phyloP scores from a whole-genome alignment of 768 basidiomycete species.

The Tricholoma sp. region DNA sequence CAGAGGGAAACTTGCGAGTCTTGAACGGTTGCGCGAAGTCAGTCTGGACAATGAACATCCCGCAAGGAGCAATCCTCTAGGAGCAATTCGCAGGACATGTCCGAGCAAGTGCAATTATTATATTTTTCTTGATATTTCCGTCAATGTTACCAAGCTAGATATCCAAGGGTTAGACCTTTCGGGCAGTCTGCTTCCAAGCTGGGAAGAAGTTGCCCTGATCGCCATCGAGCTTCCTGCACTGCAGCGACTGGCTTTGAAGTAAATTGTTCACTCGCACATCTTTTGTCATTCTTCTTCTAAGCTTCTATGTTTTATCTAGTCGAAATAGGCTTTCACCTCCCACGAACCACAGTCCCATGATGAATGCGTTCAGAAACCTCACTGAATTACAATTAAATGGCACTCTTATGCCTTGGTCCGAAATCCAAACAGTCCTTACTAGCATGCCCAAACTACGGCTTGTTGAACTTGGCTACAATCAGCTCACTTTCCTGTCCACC shows the following conservation, averaged over 20 bases:
- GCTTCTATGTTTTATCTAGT: slow-evolving; percentile 33
- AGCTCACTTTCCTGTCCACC: slow-evolving; percentile 32
- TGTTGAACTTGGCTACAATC: slow-evolving; percentile 73
- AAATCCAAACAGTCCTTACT: slow-evolving; percentile 46
- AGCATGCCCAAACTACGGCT: slow-evolving; percentile 50
- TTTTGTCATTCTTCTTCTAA: slow-evolving; percentile 7
- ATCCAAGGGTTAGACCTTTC: slow-evolving; percentile 82
- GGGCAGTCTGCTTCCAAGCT: slow-evolving; percentile 62
- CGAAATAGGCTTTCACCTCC: slow-evolving; percentile 58
- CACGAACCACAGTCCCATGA: slow-evolving; percentile 22
- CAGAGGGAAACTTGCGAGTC: slow-evolving; percentile 57
- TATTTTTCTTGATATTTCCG: slow-evolving; percentile 4
- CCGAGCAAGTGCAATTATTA: slow-evolving; percentile 51
- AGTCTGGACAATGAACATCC: slow-evolving; percentile 74
- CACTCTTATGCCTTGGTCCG: slow-evolving; percentile 68
- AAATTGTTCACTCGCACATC: slow-evolving; percentile 21
- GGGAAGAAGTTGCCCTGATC: slow-evolving; percentile 67
- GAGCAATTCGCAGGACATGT: slow-evolving; percentile 52
- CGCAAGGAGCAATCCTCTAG: slow-evolving; percentile 40
- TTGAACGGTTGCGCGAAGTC: slow-evolving; percentile 68
- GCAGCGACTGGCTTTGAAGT: slow-evolving; percentile 76
- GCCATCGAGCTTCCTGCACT: slow-evolving; percentile 55
- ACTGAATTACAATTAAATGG: slow-evolving; percentile 69
- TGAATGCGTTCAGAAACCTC: slow-evolving; percentile 43
- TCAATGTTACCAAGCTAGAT: slow-evolving; percentile 36